Evolutionary conservation across 176 grass and related monocot species (phyloP), one percentile per base, ranked within the genome.

Genomic region (Aegilops umbellulata): DNA sequence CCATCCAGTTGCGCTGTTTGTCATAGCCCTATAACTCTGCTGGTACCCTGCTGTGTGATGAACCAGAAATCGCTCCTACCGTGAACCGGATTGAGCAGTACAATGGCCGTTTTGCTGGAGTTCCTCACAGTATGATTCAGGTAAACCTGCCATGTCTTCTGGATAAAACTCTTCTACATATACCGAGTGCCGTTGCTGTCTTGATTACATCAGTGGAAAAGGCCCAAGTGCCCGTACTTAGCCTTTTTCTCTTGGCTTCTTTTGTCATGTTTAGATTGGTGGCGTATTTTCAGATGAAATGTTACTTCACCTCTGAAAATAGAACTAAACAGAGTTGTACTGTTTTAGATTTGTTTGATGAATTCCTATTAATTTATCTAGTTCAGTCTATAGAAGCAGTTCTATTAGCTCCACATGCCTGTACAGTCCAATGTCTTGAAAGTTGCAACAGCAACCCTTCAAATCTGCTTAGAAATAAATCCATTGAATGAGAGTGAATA

Each of bases 1-100:
- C 71, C 88, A 53, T 90, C 83, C 47, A 41, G 53, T 27, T 86
- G 88, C 10, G 78, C 83, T 27, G 60, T 77, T 63, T 90, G 83
- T 19, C 51, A 36, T 53, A 63, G 78, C 22, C 26, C 13, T 0
- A 86, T 86, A 90, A 90, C 88, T 70, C 63, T 86, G 46, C 63
- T 86, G 19, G 85, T 90, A 65, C 78, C 64, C 78, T 41, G 27
- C 60, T 77, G 64, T 41, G 35, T 20, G 16, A 90, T 34, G 83
- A 82, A 20, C 41, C 78, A 34, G 88, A 82, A 78, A 23, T 66
- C 24, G 26, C 61, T 39, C 49, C 19, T 27, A 49, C 78, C 4
- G 9, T 86, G 44, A 46, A 46, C 44, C 41, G 41, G 12, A 42
- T 42, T 42, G 41, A 42, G 41, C 66, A 36, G 34, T 86, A 90